Percentiles rank a stretch among this genome's conserved stretches.
These are phyloP conservation scores for Phalaenopsis aphrodite DNA, from an alignment of 106 monocot species.

Conservation along the genomic window DNA sequence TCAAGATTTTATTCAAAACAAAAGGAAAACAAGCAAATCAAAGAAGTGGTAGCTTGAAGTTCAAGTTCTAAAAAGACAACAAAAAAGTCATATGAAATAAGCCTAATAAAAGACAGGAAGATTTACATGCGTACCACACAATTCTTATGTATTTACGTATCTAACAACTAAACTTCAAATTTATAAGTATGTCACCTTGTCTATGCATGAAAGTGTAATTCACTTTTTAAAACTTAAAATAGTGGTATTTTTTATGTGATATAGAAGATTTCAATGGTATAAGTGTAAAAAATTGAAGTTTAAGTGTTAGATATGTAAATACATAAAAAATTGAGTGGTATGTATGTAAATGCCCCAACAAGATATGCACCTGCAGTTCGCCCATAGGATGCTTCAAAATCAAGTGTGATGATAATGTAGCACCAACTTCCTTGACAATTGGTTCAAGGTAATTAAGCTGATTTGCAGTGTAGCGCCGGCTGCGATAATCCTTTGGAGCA, in stretches of 20 bases:
- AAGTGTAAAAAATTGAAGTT: no score
- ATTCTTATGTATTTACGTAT: no score
- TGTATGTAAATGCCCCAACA: no score
- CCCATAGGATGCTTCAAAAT: conserved; percentile 81
- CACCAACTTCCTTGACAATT: conserved; percentile 34
- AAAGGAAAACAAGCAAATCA: not conserved
- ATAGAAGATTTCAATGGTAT: no score
- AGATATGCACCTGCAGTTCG: conserved; percentile 69
- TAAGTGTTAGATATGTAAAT: no score
- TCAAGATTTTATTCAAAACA: not conserved
- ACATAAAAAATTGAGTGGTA: no score
- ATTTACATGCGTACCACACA: no score
- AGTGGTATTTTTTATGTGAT: no score
- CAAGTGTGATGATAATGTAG: conserved; percentile 58
- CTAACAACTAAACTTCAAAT: no score
- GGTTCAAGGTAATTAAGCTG: conserved; percentile 35
- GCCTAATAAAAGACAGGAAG: not conserved
- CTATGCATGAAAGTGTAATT: no score
- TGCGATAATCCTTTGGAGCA: conserved; percentile 41
- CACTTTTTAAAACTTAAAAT: no score
- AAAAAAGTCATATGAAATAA: not conserved
- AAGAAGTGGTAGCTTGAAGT: not conserved
- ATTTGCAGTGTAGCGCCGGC: conserved; percentile 18
- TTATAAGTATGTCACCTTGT: no score
- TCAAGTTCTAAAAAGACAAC: not conserved